phyloP scores from a whole-genome alignment of 768 basidiomycete species.

The Pleurotus tuoliensis region DNA sequence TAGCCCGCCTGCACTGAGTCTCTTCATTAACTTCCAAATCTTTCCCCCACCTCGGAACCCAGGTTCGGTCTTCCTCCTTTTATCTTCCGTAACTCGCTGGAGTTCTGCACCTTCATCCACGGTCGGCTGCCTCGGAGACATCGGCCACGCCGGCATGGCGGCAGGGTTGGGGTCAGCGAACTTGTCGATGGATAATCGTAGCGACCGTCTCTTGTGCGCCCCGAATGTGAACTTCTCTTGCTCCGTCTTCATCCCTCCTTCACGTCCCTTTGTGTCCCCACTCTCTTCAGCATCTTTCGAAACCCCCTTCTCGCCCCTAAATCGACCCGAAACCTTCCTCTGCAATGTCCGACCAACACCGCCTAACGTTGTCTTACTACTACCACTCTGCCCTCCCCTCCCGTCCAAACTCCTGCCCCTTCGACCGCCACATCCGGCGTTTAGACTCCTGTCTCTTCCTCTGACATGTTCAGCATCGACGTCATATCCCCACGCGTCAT shows the following conservation, averaged over 20 bases:
- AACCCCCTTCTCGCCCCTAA: slow-evolving; percentile 18
- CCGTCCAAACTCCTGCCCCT: slow-evolving; percentile 5
- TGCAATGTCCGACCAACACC: slow-evolving; percentile 22
- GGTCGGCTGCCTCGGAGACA: not conserved
- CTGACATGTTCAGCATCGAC: slow-evolving; percentile 9
- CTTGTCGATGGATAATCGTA: slow-evolving; percentile 31
- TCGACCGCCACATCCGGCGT: slow-evolving; percentile 6
- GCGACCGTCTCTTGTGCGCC: slow-evolving; percentile 19
- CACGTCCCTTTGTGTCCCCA: slow-evolving; percentile 3
- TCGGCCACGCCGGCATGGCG: not conserved
- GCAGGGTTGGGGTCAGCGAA: slow-evolving; percentile 13
- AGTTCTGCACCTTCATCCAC: not conserved
- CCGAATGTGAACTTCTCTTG: slow-evolving; percentile 13
- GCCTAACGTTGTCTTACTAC: slow-evolving; percentile 7
- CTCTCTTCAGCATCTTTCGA: slow-evolving; percentile 7
- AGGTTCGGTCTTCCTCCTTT: not conserved
- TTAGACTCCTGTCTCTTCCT: slow-evolving; percentile 1
- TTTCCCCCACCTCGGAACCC: slow-evolving; percentile 28
- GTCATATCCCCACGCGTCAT: slow-evolving; percentile 25
- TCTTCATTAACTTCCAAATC: slow-evolving; percentile 68
- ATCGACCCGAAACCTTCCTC: slow-evolving; percentile 32
- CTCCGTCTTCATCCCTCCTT: slow-evolving; percentile 13
- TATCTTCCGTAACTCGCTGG: not conserved
- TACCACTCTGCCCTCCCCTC: slow-evolving; percentile 3
- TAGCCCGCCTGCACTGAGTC: slow-evolving; percentile 61